Evolutionary conservation across 345 rosid genomes (phyloP).

Genomic region (Clarkia xantiana): DNA sequence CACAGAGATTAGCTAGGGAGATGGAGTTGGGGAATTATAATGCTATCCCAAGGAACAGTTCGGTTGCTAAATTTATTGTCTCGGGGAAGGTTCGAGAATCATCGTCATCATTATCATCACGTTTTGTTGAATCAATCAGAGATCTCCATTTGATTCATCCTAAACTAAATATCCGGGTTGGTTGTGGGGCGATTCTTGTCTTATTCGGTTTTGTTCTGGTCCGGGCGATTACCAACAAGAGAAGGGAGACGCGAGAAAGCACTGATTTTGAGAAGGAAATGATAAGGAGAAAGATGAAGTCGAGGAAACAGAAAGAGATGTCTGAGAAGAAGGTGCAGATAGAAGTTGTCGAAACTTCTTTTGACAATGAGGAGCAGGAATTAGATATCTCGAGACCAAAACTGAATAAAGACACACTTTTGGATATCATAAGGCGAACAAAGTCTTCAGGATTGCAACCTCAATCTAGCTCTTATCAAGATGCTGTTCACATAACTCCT

Average conservation of each 20-base stretch:
- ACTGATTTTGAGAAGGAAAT: constrained; percentile 70
- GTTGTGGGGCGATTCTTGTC: constrained; percentile 30
- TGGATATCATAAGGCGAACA: constrained; percentile 32
- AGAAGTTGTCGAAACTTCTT: constrained; percentile 32
- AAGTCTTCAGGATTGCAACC: constrained; percentile 18
- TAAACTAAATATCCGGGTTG: constrained; percentile 22
- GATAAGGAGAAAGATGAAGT: constrained; percentile 72
- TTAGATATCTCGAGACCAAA: constrained; percentile 29
- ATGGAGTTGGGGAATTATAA: constrained; percentile 37
- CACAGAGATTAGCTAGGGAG: constrained; percentile 47
- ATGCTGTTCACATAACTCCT: constrained; percentile 25
- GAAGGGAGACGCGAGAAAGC: constrained; percentile 17
- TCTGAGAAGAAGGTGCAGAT: constrained; percentile 32
- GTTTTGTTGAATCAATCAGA: constrained; percentile 23
- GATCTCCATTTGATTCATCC: constrained; percentile 18
- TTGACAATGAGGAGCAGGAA: constrained; percentile 8
- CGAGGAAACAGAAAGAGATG: constrained; percentile 41
- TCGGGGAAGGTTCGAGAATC: constrained; percentile 10
- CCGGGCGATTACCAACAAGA: constrained; percentile 32
- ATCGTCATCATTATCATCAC: constrained; percentile 1
- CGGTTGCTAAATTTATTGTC: constrained; percentile 51
- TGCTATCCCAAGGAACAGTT: constrained; percentile 52
- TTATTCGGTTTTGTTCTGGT: constrained; percentile 38
- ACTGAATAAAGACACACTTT: constrained; percentile 43
- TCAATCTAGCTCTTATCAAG: constrained; percentile 12